Percentiles rank a stretch among this genome's conserved stretches.
Conservation (phyloP, 2,329 filamentous ascomycete species). For the Didymella lethalis region DNA sequence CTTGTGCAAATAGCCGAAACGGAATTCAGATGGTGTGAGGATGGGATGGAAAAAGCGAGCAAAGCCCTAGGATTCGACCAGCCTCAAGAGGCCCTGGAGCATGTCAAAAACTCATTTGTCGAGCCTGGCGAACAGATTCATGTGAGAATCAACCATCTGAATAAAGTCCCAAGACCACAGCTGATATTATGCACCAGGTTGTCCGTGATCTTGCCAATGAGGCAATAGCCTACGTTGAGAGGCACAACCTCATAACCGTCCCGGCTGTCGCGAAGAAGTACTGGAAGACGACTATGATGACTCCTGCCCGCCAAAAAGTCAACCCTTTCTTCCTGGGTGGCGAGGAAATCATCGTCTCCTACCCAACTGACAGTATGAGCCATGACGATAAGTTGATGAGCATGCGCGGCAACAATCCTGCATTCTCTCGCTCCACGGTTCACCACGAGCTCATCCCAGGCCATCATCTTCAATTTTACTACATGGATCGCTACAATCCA, state of each 20-base stretch:
- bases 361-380: constrained; percentile 62
- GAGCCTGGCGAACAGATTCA: constrained; percentile 62
- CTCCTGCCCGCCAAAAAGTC: constrained; percentile 60
- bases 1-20: constrained; percentile 60
- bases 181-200: constrained; percentile 1
- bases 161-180: not conserved
- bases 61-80: constrained; percentile 58
- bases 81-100: constrained; percentile 63
- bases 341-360: constrained; percentile 62
- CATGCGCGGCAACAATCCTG: constrained; percentile 66
- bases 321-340: constrained; percentile 69
- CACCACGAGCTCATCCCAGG: constrained; percentile 70
- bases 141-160: constrained; percentile 38
- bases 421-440: constrained; percentile 65
- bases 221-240: constrained; percentile 62
- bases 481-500: constrained; percentile 56
- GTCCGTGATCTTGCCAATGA: constrained; percentile 62
- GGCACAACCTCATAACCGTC: constrained; percentile 64
- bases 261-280: constrained; percentile 62
- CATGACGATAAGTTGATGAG: constrained; percentile 66
- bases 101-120: constrained; percentile 64
- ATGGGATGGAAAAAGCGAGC: constrained; percentile 63
- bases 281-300: constrained; percentile 66
- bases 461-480: constrained; percentile 63
- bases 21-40: constrained; percentile 65